Base-by-base conservation (phyloP, 768 basidiomycete genomes). In the Mycena metata region DNA sequence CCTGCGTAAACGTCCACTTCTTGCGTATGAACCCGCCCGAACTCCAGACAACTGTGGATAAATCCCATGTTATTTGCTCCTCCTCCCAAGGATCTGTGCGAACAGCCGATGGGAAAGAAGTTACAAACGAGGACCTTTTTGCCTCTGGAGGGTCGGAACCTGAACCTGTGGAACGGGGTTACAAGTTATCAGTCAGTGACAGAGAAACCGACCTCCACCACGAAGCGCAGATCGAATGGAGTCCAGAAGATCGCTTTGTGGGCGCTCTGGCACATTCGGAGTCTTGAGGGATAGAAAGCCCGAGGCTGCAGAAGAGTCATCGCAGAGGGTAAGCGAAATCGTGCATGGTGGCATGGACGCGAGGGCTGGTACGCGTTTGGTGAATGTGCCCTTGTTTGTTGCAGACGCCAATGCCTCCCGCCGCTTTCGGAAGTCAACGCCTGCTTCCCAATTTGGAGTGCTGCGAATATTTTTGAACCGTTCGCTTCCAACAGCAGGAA, bases 1-100 rank as follows among this genome's bases (percentile, higher is more conserved):
- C 92, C 46, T 88, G 82, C n/a, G 81, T 77, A 74, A 95, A 92
- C 60, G 84, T 86, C 94, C 94, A 95, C 73, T 89, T 88, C 74
- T 90, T 89, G 63, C 81, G 82, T 60, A 94, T 87, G 17, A 92
- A 82, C 0, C 91, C 91, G 0, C 91, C 94, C 19, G 83, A 82
- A 66, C 87, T 89, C 71, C 92, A 81, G 0, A 92, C 80, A 0
- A 91, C 92, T 17, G 84, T 86, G 63, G 83, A 81, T 24, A 84
- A 81, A 70, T 91, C 87, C 94, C 94, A 95, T 17, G 86, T 81
- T 16, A 95, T 80, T 71, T 94, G 90, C 65, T 89, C 85, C 64
- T 88, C 90, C n/a, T 82, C 83, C 70, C 79, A 79, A 8, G 80
- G 74, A 16, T 85, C 83, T 79, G 23, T 39, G 33, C 75, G 79